Conservation (phyloP, 1,139 yeast genomes). For the Candida tetrigidarum region DNA sequence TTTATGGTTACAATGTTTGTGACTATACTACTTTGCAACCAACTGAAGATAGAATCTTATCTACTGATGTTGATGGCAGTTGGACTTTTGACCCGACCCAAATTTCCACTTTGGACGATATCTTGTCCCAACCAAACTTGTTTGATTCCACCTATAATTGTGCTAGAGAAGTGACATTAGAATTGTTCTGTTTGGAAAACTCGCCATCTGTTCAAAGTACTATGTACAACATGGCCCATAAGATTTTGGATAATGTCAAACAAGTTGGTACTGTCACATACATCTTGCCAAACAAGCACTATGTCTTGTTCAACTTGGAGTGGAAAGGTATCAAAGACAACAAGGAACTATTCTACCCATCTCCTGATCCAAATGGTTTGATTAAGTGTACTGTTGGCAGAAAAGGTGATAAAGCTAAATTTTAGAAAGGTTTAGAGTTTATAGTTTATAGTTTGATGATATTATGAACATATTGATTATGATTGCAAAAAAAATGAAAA, state of each 20-base stretch:
- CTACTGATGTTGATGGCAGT: slow-evolving; percentile 81
- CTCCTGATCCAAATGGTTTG: slow-evolving; percentile 91
- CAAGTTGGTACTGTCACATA: slow-evolving; percentile 68
- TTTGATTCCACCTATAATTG: slow-evolving; percentile 63
- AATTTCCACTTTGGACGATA: slow-evolving; percentile 53
- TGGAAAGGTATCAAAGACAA: slow-evolving; percentile 88
- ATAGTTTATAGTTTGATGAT: background rate
- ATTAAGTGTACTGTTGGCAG: slow-evolving; percentile 87
- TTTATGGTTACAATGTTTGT: slow-evolving; percentile 82
- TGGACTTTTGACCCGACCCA: slow-evolving; percentile 67
- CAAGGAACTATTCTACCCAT: slow-evolving; percentile 84
- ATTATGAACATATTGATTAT: background rate
- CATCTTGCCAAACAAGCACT: slow-evolving; percentile 88
- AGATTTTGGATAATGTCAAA: slow-evolving; percentile 62
- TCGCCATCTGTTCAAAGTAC: slow-evolving; percentile 95
- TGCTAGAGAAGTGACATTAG: slow-evolving; percentile 74
- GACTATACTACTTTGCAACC: slow-evolving; percentile 89
- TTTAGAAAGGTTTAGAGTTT: slow-evolving; percentile 38
- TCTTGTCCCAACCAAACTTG: slow-evolving; percentile 56
- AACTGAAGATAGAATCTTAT: slow-evolving; percentile 79
- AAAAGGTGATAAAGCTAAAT: slow-evolving; percentile 39
- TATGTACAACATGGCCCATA: slow-evolving; percentile 88
- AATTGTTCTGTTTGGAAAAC: slow-evolving; percentile 79
- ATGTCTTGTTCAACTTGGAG: slow-evolving; percentile 73
- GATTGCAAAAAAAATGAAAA: background rate